Base-by-base conservation (phyloP, 768 basidiomycete species). In the Termitomyces sp. region DNA sequence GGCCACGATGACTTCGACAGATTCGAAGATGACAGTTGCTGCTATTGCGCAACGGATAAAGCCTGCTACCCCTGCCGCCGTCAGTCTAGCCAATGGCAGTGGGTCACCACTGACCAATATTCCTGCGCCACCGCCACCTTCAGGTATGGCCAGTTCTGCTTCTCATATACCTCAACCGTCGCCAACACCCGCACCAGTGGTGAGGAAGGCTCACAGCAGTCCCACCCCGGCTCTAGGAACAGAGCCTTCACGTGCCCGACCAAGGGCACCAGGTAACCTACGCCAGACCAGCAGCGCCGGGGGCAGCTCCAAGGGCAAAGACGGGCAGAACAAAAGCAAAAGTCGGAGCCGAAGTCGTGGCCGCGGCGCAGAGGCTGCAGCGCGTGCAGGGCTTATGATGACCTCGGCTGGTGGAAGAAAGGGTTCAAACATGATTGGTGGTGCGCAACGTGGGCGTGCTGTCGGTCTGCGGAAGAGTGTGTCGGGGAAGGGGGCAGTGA, bases 301-400 rank as follows among this genome's bases (percentile, higher is more conserved):
- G 1, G 45, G 56, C 25, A 52, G 40, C 34, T 30, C 27, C 19
- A 53, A 55, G 35, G 37, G 48, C 41, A 40, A 37, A 37, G 46
- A 41, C 16, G 23, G 14, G 23, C 19, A 5, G n/a, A 63, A 23
- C 40, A 56, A 45, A 42, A 63, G 56, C 43, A 50, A 44, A 27
- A 63, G 63, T 30, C 40, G 59, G 41, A 64, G 62, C 44, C 58
- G 60, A 7, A 55, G 54, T 35, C 48, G 45, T 14, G 46, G 50
- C 5, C 40, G 51, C 10, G 57, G 34, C 12, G 54, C 56, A 42
- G 64, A 46, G 32, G 63, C 47, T 52, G 32, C 32, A 17, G 23
- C 39, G 52, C 66, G 48, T n/a, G 35, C 51, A 19, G 55, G 56
- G 21, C 44, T 61, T n/a, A 47, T 49, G 19, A 61, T 64, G 61